phyloP scores from a whole-genome alignment of 805 yeast genomes.

The Metschnikowia lunata region DNA sequence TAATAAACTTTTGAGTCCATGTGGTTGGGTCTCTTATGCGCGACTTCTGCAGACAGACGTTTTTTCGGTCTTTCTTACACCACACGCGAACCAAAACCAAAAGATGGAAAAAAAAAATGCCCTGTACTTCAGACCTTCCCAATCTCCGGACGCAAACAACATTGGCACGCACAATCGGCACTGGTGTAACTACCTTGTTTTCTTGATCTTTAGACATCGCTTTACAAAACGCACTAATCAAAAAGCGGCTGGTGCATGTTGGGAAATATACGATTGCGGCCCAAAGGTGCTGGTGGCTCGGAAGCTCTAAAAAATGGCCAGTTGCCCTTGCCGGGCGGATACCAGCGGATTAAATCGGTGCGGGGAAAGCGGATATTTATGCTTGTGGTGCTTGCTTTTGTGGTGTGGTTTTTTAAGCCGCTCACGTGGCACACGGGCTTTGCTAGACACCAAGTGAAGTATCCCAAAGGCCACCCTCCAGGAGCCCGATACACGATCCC shows the following conservation, averaged over 20 bases:
- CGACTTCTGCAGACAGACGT: too few species aligned
- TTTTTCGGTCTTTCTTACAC: too few species aligned
- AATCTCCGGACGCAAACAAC: too few species aligned
- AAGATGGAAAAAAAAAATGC: too few species aligned
- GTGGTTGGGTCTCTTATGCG: too few species aligned
- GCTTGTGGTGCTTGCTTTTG: conserved; percentile 4
- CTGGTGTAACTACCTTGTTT: too few species aligned
- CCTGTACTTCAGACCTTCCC: too few species aligned
- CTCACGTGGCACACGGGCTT: background rate
- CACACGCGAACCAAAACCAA: too few species aligned
- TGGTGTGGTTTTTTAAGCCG: conserved; percentile 14
- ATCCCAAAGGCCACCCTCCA: conserved; percentile 32
- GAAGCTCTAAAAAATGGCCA: conserved; percentile 4
- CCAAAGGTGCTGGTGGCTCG: conserved; percentile 9
- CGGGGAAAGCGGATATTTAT: conserved; percentile 7
- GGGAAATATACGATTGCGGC: conserved; percentile 15
- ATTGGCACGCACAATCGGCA: too few species aligned
- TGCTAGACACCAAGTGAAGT: conserved; percentile 8
- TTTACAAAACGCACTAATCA: too few species aligned
- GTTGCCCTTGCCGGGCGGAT: conserved; percentile 11
- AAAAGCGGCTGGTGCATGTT: background rate
- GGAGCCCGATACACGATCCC: conserved; percentile 33
- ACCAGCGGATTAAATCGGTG: conserved; percentile 3
- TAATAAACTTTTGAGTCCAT: too few species aligned
- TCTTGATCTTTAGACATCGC: too few species aligned